phyloP scores from a whole-genome alignment of 2,329 filamentous ascomycete genomes.

The Ambrosiella cleistominuta region DNA sequence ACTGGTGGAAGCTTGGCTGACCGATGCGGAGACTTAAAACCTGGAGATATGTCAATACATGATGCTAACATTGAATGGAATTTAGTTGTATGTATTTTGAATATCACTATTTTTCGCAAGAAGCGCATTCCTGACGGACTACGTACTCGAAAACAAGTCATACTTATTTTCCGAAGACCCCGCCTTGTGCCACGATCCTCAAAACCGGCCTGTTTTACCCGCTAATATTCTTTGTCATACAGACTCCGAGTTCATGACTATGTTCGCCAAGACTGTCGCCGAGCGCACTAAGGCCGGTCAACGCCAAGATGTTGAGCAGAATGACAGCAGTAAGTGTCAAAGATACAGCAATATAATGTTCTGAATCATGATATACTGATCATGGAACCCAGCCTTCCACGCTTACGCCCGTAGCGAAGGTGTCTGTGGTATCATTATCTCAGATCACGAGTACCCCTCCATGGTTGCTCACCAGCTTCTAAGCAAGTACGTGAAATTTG shows the following conservation, averaged over 20 bases:
- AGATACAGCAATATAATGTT: not conserved
- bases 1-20: no score
- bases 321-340: constrained; percentile 33
- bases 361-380: constrained; percentile 21
- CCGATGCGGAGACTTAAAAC: no score
- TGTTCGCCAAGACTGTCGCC: constrained; percentile 76
- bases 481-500: constrained; percentile 34
- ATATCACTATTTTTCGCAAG: not conserved
- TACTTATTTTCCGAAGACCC: not conserved
- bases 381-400: constrained; percentile 49
- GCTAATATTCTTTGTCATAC: not conserved
- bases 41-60: not conserved
- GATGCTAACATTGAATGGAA: constrained; percentile 1
- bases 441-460: constrained; percentile 55
- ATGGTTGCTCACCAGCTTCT: constrained; percentile 75
- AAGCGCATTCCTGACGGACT: not conserved
- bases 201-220: not conserved
- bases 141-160: no score
- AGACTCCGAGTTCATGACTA: constrained; percentile 53
- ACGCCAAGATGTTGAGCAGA: constrained; percentile 70
- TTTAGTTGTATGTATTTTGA: constrained; percentile 9
- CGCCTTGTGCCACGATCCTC: not conserved
- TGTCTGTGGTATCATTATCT: constrained; percentile 60
- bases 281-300: constrained; percentile 68
- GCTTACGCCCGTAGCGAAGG: constrained; percentile 60